Evolutionary conservation across 2,329 filamentous ascomycete genomes (phyloP), one percentile per base, ranked within the genome.

Genomic region (Tolypocladium inflatum): DNA sequence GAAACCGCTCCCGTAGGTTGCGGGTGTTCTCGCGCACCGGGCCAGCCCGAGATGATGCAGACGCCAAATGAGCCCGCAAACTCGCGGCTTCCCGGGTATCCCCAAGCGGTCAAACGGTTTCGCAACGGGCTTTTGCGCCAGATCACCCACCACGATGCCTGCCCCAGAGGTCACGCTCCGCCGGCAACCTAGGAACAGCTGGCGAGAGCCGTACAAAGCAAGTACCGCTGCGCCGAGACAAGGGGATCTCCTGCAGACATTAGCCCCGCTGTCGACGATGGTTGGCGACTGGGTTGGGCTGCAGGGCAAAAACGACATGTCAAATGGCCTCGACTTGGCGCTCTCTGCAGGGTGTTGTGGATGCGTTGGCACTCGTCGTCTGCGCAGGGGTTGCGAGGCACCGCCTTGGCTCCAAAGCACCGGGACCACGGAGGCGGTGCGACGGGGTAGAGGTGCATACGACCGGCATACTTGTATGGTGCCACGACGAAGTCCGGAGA

Each of bases 1-100:
- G 54, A 74, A 74, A 58, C 72, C 74, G 13, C 45, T 35, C 48
- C 17, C 30, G 15, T 51, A 51, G 26, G 11, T 11, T 33, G 5
- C 26, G 17, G 26, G 26, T n/a, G 9, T 10, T 50, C 9, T 17
- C 6, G 26, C 23, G 17, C 45, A 19, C 26, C 45, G 19, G 43
- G 43, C 6, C 43, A 15, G 6, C n/a, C n/a, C 21, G n/a, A 3
- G 11, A 26, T n/a, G 38, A 19, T 41, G 35, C 35, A 61, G 48
- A 58, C 59, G 57, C 13, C 48, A 51, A 41, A 8, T 19, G 38
- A 19, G 38, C 17, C 15, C 38, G 15, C 38, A 48, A 17, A 13
- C 26, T 3, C 8, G 2, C 1, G 26, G 26, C 45, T n/a, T 4
- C 48, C 19, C 26, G 26, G 19, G 7, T 17, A 19, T 1, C 26